Conservation (phyloP, 148 eudicot genomes). For the Pouteria glomerata region DNA sequence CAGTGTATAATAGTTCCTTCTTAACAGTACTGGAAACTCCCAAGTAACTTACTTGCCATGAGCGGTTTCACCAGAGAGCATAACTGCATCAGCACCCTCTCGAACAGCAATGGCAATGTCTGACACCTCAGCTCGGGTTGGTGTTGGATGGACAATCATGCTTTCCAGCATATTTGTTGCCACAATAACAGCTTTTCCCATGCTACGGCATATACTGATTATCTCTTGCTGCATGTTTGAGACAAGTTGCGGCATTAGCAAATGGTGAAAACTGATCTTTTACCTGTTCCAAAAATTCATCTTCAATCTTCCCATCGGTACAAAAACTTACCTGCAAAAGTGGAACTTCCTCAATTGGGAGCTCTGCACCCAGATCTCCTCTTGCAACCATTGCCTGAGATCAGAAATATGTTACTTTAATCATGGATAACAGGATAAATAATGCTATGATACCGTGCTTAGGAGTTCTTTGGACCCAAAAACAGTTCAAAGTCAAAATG, state of each 20-base stretch:
- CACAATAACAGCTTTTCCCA: slow-evolving; percentile 98
- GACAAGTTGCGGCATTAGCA: not conserved
- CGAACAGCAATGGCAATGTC: slow-evolving; percentile 97
- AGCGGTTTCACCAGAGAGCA: slow-evolving; percentile 99
- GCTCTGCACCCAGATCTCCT: slow-evolving; percentile 94
- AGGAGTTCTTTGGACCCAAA: not conserved
- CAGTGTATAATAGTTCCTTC: not conserved
- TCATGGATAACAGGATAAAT: not conserved
- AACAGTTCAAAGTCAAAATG: not conserved
- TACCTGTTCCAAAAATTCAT: not conserved
- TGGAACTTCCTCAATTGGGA: slow-evolving; percentile 85
- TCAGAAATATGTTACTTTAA: not conserved
- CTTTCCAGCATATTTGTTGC: slow-evolving; percentile 99
- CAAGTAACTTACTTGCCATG: slow-evolving; percentile 79
- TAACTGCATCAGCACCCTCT: slow-evolving; percentile 97
- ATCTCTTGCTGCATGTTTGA: slow-evolving; percentile 73
- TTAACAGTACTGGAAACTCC: not conserved
- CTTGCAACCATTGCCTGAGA: slow-evolving; percentile 93
- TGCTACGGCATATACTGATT: slow-evolving; percentile 79
- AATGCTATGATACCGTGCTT: not conserved
- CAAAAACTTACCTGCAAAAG: slow-evolving; percentile 58
- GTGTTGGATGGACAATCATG: slow-evolving; percentile 98
- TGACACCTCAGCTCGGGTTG: slow-evolving; percentile 99
- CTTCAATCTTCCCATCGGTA: slow-evolving; percentile 1
- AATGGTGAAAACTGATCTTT: slow-evolving; percentile 1